Percentiles rank a stretch among this genome's conserved stretches.
These are phyloP conservation scores for Cephalotrichum gorgonifer DNA, from an alignment of 2,329 filamentous ascomycete species.

Conservation along the genomic window DNA sequence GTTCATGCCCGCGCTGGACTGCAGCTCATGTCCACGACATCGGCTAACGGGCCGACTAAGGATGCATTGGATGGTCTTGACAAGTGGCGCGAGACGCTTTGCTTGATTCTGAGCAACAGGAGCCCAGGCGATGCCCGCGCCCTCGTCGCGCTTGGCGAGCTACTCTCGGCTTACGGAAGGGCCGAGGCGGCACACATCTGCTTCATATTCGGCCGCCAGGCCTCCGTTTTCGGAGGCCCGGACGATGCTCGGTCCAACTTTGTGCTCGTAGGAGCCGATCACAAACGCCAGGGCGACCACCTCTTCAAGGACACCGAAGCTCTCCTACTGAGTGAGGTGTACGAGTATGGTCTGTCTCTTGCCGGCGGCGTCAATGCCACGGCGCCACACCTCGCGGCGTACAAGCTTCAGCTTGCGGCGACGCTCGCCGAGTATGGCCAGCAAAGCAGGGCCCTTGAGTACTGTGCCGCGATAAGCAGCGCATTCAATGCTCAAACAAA, in stretches of 20 bases:
- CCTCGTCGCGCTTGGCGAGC: constrained; percentile 66
- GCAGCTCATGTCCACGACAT: constrained; percentile 74
- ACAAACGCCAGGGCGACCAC: constrained; percentile 58
- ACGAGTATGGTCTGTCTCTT: constrained; percentile 79
- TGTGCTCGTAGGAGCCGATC: constrained; percentile 77
- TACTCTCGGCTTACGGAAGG: constrained; percentile 77
- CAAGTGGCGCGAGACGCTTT: constrained; percentile 86
- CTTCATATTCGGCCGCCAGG: constrained; percentile 71
- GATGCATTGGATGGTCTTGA: constrained; percentile 79
- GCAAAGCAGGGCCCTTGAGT: constrained; percentile 74
- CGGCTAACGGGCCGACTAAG: constrained; percentile 43
- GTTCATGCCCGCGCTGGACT: constrained; percentile 85
- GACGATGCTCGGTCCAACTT: constrained; percentile 74
- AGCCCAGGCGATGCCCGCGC: constrained; percentile 70
- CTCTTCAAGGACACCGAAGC: constrained; percentile 74
- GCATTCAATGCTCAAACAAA: constrained; percentile 74
- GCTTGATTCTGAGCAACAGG: constrained; percentile 78
- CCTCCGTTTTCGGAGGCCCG: constrained; percentile 65
- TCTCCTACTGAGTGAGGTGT: constrained; percentile 90
- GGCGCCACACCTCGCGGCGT: constrained; percentile 75
- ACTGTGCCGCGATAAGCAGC: constrained; percentile 74
- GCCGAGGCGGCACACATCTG: constrained; percentile 90
- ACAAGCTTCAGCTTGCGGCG: constrained; percentile 84
- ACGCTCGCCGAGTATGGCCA: constrained; percentile 75
- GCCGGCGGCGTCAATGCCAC: constrained; percentile 46